Base-by-base conservation (phyloP, 257 asterid genomes). In the Solanum chmielewskii region DNA sequence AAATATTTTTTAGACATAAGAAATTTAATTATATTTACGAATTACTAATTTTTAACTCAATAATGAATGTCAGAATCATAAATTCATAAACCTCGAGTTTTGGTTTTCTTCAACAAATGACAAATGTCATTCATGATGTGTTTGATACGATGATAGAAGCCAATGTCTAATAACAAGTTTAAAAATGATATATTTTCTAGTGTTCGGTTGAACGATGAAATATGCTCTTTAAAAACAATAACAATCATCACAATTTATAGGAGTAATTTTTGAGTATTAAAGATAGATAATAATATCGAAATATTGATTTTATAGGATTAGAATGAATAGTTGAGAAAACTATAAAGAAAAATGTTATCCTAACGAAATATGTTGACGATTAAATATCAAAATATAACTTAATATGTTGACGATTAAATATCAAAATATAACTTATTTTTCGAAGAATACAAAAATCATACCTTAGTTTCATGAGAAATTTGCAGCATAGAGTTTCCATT, bases 401-500 rank as follows among this genome's bases (percentile, higher is more conserved):
- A 21, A 37, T 37, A 37, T 37, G 10, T 9, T 20, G 12, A 3
- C 13, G 68, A 59, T 59, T 59, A 21, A 59, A 59, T 59, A 59
- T 59, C 9, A 20, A 21, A 59, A 21, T 18, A 59, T 21, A 20
- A 59, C 68, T 20, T 59, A 21, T 59, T 59, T 18, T 56, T 15
- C 23, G 25, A 60, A 60, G 13, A 60, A 60, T 21, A 21, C 69
- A 13, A 60, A 60, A 60, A 60, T 3, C 11, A 12, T 60, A 60
- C 94, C 93, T 92, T 90, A 35, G n/a, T 33, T 69, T 90, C 90
- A 27, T 87, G 87, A 52, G 86, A 89, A 56, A 91, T 71, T 41
- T 92, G 95, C 87, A 93, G 11, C 39, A 45, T 66, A 52, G 94
- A 91, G 83, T 81, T 88, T 62, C 93, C 96, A 87, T 73, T 82